Evolutionary conservation across 2,329 filamentous ascomycete species (phyloP), one percentile per base, ranked within the genome.

Genomic region (Cordyceps militaris): DNA sequence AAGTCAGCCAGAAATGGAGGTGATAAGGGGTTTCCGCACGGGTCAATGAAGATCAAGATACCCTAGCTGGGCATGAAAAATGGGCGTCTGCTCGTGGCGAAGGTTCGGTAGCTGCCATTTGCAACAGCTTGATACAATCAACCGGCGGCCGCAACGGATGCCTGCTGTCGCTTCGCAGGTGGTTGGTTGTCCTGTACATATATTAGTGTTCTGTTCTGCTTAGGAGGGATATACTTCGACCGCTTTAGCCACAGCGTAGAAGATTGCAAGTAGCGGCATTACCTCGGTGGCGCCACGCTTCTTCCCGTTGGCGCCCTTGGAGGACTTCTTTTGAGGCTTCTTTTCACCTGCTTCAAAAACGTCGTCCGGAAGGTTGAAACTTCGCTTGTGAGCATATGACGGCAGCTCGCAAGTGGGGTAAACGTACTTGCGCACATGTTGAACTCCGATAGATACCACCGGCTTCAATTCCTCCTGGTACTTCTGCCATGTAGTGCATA

Each of bases 351-450:
- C 76, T 49, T 86, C 81, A 69, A 99, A 99, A 2, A 97, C 85
- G 70, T 99, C 93, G 60, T 90, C 86, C 28, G 94, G 94, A 26
- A 99, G 80, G 67, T 91, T 86, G 69, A 89, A 89, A 73, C 92
- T 57, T 43, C n/a, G 50, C 21, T 40, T 36, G 61, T 64, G 9
- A 60, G 57, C 58, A 44, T 58, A 56, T 48, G 40, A 58, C n/a
- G 55, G 14, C 5, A 38, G 13, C 13, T 6, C 11, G 9, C 6
- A 47, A 21, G 16, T 3, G 11, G 75, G 10, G n/a, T 7, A 10
- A 24, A 51, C 86, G 74, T 79, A 96, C 92, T 88, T 95, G 72
- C 90, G 87, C 51, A 91, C 86, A 68, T 96, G 87, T 60, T 91
- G 87, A 54, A 97, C 85, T 56, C 86, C 85, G 53, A 99, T 76